phyloP scores from a whole-genome alignment of 371 early-diverging fungal species.

The Dipsacomyces acuminosporus region DNA sequence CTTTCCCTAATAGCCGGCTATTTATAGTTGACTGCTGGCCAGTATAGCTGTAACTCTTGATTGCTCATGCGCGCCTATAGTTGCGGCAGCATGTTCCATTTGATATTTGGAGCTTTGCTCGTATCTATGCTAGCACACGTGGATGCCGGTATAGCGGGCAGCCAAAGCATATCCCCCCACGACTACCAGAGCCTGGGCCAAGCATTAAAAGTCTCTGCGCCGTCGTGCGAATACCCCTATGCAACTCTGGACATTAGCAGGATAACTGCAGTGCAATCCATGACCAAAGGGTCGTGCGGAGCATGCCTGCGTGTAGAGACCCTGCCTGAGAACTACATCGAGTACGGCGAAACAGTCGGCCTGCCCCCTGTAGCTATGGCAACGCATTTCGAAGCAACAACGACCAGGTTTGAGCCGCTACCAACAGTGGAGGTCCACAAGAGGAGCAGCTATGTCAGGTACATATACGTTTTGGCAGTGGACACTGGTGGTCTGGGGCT shows the following conservation, averaged over 20 bases:
- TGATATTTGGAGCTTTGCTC: too few species aligned
- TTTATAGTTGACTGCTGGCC: too few species aligned
- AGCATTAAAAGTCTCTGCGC: constrained; percentile 30
- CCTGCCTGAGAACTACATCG: constrained; percentile 20
- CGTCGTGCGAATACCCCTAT: constrained; percentile 52
- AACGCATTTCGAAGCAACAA: constrained; percentile 31
- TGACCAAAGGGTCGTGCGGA: constrained; percentile 46
- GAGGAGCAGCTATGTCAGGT: constrained; percentile 25
- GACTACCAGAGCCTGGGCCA: constrained; percentile 40
- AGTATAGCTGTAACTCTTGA: too few species aligned
- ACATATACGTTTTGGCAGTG: constrained; percentile 52
- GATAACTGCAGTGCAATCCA: constrained; percentile 52
- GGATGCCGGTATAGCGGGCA: constrained; percentile 24
- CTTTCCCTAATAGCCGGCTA: too few species aligned
- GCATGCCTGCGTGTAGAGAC: constrained; percentile 52
- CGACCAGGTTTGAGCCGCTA: constrained; percentile 23
- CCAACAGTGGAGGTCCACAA: constrained; percentile 11
- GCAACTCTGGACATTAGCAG: constrained; percentile 49
- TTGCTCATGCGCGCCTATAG: too few species aligned
- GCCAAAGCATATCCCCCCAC: constrained; percentile 41
- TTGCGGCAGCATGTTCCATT: too few species aligned
- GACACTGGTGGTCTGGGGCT: constrained; percentile 53
- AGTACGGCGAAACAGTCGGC: constrained; percentile 19
- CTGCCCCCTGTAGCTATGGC: constrained; percentile 34
- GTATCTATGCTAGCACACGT: constrained; percentile 5